These are phyloP conservation scores for Cercis canadensis DNA, from an alignment of 306 rosid species.

Conservation along the genomic window DNA sequence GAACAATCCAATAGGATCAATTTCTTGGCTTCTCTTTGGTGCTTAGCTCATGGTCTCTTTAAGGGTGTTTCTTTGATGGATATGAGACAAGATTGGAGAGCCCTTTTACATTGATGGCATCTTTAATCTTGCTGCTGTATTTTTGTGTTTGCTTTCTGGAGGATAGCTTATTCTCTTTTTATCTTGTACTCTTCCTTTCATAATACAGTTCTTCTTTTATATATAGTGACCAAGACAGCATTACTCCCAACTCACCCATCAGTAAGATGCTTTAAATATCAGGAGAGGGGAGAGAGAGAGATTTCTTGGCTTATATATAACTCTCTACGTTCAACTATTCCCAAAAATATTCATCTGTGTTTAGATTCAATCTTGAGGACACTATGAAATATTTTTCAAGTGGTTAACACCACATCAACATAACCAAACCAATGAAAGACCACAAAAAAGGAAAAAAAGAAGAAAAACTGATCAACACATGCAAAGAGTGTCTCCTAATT, in stretches of 20 bases:
- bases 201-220: too few relatives aligned
- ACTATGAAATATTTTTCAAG: conserved; percentile 2
- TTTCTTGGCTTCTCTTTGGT: too few relatives aligned
- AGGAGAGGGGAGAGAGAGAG: not conserved
- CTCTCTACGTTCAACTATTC: not conserved
- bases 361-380: not conserved
- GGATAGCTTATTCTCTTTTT: too few relatives aligned
- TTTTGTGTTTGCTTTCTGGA: too few relatives aligned
- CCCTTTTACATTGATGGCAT: too few relatives aligned
- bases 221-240: too few relatives aligned
- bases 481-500: conserved; percentile 16
- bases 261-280: not conserved
- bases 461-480: not conserved
- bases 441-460: not conserved
- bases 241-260: not conserved
- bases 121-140: too few relatives aligned
- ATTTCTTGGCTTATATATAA: not conserved
- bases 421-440: not conserved
- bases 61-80: too few relatives aligned
- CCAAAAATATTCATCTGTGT: not conserved
- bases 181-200: too few relatives aligned
- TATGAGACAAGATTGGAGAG: too few relatives aligned
- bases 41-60: too few relatives aligned
- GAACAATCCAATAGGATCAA: not conserved
- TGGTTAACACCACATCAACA: not conserved